Evolutionary conservation across 768 basidiomycete genomes (phyloP).

Genomic region (Termitomyces titanicus): DNA sequence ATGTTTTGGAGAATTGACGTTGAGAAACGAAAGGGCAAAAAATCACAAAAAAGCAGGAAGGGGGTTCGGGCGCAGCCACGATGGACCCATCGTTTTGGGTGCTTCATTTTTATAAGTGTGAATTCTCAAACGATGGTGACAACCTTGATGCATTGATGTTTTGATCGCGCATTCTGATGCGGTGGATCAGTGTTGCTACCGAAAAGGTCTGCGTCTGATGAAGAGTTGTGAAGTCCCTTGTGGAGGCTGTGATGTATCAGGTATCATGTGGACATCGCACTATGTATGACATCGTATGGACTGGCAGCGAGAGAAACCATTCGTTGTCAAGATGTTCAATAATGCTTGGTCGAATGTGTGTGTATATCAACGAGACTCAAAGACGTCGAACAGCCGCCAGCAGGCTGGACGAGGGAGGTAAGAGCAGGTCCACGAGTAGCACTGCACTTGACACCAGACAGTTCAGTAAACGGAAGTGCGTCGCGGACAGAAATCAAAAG

Average conservation of each 20-base stretch:
- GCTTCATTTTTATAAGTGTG: conserved; percentile 11
- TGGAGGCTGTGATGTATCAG: background rate
- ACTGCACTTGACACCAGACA: background rate
- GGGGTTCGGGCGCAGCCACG: conserved; percentile 37
- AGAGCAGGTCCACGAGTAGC: too few relatives aligned
- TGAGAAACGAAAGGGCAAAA: conserved; percentile 11
- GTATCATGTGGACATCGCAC: background rate
- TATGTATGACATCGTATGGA: too few relatives aligned
- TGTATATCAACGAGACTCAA: background rate
- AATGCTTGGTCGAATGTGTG: too few relatives aligned
- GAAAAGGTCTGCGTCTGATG: background rate
- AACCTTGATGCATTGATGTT: conserved; percentile 5
- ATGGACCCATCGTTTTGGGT: conserved; percentile 12
- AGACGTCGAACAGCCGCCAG: background rate
- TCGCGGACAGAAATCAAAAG: background rate
- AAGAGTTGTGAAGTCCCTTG: too few relatives aligned
- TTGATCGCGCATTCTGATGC: conserved; percentile 15
- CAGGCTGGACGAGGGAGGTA: background rate
- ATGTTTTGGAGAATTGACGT: conserved; percentile 30
- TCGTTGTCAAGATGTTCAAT: background rate
- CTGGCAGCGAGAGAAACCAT: too few relatives aligned
- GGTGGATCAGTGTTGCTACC: conserved; percentile 1
- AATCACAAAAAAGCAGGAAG: conserved; percentile 17
- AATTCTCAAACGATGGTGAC: conserved; percentile 3
- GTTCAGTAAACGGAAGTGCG: too few relatives aligned